Base-by-base conservation (phyloP, 345 rosid species). In the Citrus maxima region DNA sequence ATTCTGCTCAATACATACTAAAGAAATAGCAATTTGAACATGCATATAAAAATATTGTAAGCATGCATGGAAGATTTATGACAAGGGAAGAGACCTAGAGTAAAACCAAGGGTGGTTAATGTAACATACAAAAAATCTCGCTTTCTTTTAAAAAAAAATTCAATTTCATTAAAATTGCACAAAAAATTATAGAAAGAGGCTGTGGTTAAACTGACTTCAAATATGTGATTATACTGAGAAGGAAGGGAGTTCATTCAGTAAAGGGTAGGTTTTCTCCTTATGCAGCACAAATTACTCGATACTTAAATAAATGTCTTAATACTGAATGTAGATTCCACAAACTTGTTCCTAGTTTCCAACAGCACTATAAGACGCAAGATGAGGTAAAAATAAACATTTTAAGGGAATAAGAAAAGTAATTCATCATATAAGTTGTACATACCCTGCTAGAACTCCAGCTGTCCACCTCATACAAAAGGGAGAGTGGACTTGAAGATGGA, bases 391-490 rank as follows among this genome's bases (percentile, higher is more conserved):
- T 16, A 14, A 59, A 30, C 22, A 59, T 7, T 14, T 10, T 46
- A 66, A 54, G 35, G 51, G n/a, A 54, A n/a, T 19, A 30, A 42
- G 63, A 56, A 80, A 2, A 63, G 38, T 78, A 32, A 28, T 13
- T 61, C 34, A 60, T 32, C 42, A 61, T 22, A 76, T 30, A 46
- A 73, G 21, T 24, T 30, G 72, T 4, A 81, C 90, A 69, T 87
- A 96, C 97, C 88, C 83, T 86, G 88, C 97, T 88, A 62, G 99
- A 95, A 78, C 72, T 80, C 79, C 88, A 88, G 88, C 98, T 96
- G n/a, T 93, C 99, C 27, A 81, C 91, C 84, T 96, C 97, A 63
- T 75, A 86, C 59, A 88, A 81, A 61, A 80, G 93, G 27, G 98
- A 85, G 83, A 85, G 87, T 73, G 94, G 90, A 85, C 84, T 81